Percentiles rank a stretch among this genome's conserved stretches.
Conservation (phyloP, 2,329 filamentous ascomycete species). For the Ascochyta fabae region DNA sequence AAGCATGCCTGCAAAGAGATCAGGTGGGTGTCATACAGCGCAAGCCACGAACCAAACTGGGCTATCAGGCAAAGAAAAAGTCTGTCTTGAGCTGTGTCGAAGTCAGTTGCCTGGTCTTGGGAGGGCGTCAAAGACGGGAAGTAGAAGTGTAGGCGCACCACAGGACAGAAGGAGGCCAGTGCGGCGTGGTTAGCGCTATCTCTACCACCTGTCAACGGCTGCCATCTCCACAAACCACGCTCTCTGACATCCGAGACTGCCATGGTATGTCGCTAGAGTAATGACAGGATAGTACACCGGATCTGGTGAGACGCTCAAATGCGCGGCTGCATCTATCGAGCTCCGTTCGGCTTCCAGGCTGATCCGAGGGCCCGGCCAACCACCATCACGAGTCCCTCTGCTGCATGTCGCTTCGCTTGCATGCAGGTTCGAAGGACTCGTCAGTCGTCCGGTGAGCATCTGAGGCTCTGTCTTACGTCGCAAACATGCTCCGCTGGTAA, state of each 20-base stretch:
- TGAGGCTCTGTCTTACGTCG: constrained; percentile 19
- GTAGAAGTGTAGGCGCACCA: neutral
- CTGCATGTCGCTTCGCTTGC: constrained; percentile 19
- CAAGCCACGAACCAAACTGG: neutral
- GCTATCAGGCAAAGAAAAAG: constrained; percentile 5
- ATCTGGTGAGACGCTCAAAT: constrained; percentile 12
- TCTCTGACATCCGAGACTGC: neutral
- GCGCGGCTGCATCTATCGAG: constrained; percentile 1
- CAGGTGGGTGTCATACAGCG: constrained; percentile 7
- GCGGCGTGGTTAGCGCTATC: neutral
- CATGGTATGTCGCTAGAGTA: constrained; percentile 2
- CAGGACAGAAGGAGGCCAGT: constrained; percentile 1
- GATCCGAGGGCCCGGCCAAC: constrained; percentile 7
- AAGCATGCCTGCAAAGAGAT: neutral
- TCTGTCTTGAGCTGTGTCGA: neutral
- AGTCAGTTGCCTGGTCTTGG: constrained; percentile 20
- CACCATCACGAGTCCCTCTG: constrained; percentile 18
- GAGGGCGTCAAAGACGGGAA: constrained; percentile 9
- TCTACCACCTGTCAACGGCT: constrained; percentile 5
- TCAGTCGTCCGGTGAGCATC: constrained; percentile 25
- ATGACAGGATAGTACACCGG: constrained; percentile 6
- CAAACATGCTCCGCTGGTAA: constrained; percentile 3
- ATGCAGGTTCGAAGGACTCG: constrained; percentile 14
- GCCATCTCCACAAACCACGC: constrained; percentile 1
- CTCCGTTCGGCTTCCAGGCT: constrained; percentile 12